Base-by-base conservation (phyloP, 2,329 filamentous ascomycete species). In the Alternaria rosae region DNA sequence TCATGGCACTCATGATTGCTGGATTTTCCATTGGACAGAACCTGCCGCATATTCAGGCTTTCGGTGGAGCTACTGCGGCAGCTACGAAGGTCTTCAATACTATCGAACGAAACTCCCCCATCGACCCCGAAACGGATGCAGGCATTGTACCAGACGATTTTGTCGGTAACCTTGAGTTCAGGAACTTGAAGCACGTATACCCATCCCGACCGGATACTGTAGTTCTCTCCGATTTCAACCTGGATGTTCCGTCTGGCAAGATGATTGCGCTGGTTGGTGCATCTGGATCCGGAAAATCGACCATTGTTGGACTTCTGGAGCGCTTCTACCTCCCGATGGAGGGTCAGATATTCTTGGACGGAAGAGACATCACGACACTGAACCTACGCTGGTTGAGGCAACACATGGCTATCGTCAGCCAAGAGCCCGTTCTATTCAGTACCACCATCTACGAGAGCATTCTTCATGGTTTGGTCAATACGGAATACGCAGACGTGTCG, bases 231-330 rank as follows among this genome's bases (percentile, higher is more conserved):
- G 89, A 90, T 66, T 92, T 98, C 59, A 91, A 84, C 59, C 86
- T 99, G 2, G 79, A 86, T 1, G 90, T 98, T 38, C 93, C 93
- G 2, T 92, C 94, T 4, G 94, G 94, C 20, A 97, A 97, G 82
- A 93, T 92, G 17, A 97, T 94, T 3, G 95, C 95, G 1, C 83
- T 99, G 8, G 95, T 99, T 6, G 95, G 95, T 60, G 92, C 94
- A 0, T 98, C 94, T 11, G 95, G 94, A 11, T 96, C 92, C 41
- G 95, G 95, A 50, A 99, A 98, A 81, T 94, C 91, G 72, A 98
- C 95, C 0, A 94, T 98, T 64, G 91, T 98, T 26, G 94, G 94
- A 12, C 84, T 99, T 20, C 89, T 98, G 1, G 94, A 98, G 80
- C 88, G 95, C 17, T 98, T 98, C 78, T 99, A 99, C 77, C 89